Percentiles rank a stretch among this genome's conserved stretches.
Conservation (phyloP, 2,329 filamentous ascomycete species). For the Lasiodiplodia gonubiensis region DNA sequence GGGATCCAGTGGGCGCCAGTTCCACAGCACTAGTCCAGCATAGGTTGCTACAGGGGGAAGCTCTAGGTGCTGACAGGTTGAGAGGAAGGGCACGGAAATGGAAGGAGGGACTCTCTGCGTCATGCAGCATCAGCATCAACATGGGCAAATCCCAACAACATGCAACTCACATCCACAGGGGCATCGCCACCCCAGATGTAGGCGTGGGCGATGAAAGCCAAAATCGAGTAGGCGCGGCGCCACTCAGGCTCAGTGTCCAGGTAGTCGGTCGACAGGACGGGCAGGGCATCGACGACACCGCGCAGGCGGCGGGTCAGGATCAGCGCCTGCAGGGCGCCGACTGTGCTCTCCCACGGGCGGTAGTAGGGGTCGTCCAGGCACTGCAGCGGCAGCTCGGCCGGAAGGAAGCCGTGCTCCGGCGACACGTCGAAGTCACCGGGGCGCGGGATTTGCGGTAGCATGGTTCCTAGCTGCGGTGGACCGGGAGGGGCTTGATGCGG, state of each 20-base stretch:
- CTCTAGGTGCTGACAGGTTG: conserved; percentile 78
- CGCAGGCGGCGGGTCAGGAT: conserved; percentile 85
- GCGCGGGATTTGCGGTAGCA: conserved; percentile 29
- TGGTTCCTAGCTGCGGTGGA: neutral
- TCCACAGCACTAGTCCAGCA: conserved; percentile 91
- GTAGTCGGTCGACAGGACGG: conserved; percentile 80
- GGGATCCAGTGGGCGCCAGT: conserved; percentile 89
- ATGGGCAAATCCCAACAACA: neutral
- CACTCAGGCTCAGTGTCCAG: conserved; percentile 87
- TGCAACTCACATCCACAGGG: conserved; percentile 68
- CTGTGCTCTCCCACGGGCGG: conserved; percentile 88
- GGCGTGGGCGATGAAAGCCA: conserved; percentile 80
- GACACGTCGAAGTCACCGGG: conserved; percentile 29
- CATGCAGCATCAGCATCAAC: conserved; percentile 8
- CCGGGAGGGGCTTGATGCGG: neutral
- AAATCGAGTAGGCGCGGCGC: conserved; percentile 81
- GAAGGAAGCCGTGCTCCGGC: conserved; percentile 81
- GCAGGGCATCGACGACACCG: conserved; percentile 77
- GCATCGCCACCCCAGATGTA: conserved; percentile 88
- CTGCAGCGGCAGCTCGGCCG: conserved; percentile 78
- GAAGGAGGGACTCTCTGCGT: conserved; percentile 71
- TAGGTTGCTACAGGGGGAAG: conserved; percentile 94
- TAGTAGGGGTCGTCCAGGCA: conserved; percentile 89
- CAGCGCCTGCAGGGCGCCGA: conserved; percentile 83
- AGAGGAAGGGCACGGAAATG: conserved; percentile 81